A percentile compares a stretch with the other conserved stretches of the same genome.
These are phyloP conservation scores for Plasmodium malariae DNA, from an alignment of 169 alveolate species.

Conservation along the genomic window DNA sequence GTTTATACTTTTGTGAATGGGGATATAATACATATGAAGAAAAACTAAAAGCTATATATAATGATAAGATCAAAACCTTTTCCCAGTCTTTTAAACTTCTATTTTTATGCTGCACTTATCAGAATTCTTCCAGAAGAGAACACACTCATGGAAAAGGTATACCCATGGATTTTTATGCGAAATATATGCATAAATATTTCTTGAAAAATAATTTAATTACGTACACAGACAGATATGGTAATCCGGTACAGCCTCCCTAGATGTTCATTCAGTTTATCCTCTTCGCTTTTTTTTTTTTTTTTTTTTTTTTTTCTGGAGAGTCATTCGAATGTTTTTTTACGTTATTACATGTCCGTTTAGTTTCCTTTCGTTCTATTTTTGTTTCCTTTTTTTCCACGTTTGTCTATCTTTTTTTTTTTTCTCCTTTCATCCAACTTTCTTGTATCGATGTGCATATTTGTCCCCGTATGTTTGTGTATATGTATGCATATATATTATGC, in stretches of 20 bases:
- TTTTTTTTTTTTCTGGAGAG: background rate
- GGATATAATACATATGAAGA: constrained; percentile 81
- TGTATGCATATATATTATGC: too few relatives aligned
- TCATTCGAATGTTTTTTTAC: too few relatives aligned
- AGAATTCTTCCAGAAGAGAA: constrained; percentile 34
- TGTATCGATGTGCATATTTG: too few relatives aligned
- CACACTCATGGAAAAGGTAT: constrained; percentile 70
- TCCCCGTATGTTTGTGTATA: too few relatives aligned
- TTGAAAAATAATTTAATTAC: constrained; percentile 11
- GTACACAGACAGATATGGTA: background rate
- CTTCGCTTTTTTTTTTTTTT: background rate
- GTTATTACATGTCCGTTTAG: background rate
- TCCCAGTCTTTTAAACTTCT: constrained; percentile 32
- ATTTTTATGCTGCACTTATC: constrained; percentile 44
- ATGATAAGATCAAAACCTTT: constrained; percentile 76
- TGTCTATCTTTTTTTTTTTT: too few relatives aligned
- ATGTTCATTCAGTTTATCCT: background rate
- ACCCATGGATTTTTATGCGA: constrained; percentile 38
- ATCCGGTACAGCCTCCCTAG: background rate
- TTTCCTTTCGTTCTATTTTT: too few relatives aligned
- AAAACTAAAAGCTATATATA: constrained; percentile 78
- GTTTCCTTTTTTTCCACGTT: too few relatives aligned
- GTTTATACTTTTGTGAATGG: constrained; percentile 85
- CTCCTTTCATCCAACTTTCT: too few relatives aligned
- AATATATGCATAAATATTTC: constrained; percentile 46